Percentiles rank a stretch among this genome's conserved stretches.
Evolutionary conservation across 164 flowering plant genomes (phyloP).

Genomic region (Chimonanthus salicifolius): DNA sequence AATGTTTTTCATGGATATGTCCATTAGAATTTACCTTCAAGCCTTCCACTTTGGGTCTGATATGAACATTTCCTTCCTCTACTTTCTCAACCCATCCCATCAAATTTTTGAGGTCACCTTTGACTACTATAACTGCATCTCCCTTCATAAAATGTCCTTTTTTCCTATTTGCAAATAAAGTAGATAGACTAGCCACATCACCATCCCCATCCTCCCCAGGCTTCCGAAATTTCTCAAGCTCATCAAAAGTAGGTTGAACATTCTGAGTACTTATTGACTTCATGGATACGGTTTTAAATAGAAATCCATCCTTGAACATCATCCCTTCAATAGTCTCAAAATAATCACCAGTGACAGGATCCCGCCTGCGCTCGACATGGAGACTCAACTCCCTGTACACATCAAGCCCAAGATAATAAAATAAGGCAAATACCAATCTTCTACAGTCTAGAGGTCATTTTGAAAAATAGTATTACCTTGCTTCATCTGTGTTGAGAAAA

Average conservation of each 20-base stretch:
- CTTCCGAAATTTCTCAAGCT: slow-evolving; percentile 80
- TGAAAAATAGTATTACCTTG: slow-evolving; percentile 45
- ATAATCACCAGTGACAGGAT: slow-evolving; percentile 60
- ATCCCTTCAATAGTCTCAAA: slow-evolving; percentile 66
- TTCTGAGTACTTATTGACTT: slow-evolving; percentile 70
- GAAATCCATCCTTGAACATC: slow-evolving; percentile 80
- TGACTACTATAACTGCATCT: slow-evolving; percentile 80
- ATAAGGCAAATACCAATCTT: background rate
- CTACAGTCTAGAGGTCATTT: background rate
- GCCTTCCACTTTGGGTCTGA: slow-evolving; percentile 74
- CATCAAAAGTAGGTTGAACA: slow-evolving; percentile 84
- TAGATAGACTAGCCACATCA: slow-evolving; percentile 60
- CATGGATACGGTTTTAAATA: slow-evolving; percentile 68
- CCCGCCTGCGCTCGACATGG: slow-evolving; percentile 74
- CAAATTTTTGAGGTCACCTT: slow-evolving; percentile 84
- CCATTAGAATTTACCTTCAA: slow-evolving; percentile 43
- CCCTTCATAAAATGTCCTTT: slow-evolving; percentile 96
- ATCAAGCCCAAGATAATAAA: slow-evolving; percentile 7
- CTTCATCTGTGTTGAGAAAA: slow-evolving; percentile 79
- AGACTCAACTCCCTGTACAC: slow-evolving; percentile 66
- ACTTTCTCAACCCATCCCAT: slow-evolving; percentile 96
- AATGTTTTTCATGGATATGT: background rate
- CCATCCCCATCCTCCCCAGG: slow-evolving; percentile 74
- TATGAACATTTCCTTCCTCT: slow-evolving; percentile 79
- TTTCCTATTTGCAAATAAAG: slow-evolving; percentile 80